These are phyloP conservation scores for Tuber melanosporum DNA, from an alignment of 495 filamentous ascomycete genomes.

Conservation along the genomic window DNA sequence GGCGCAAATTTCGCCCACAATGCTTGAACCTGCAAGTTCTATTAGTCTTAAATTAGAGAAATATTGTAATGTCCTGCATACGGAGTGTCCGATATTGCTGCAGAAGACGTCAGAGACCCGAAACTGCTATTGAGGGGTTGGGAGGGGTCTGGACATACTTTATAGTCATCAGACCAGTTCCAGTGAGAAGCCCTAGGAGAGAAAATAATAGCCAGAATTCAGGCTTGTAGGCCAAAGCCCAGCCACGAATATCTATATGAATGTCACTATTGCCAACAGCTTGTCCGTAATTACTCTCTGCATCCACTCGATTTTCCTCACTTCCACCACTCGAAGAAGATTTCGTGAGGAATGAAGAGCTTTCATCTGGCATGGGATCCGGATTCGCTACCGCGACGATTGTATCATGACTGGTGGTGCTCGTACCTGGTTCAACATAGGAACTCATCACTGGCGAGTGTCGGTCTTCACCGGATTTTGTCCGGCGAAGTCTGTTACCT, in stretches of 20 bases:
- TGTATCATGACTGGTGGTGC: constrained; percentile 37
- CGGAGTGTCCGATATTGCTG: constrained; percentile 94
- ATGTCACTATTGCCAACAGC: constrained; percentile 28
- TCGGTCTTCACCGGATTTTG: constrained; percentile 53
- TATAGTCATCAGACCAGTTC: constrained; percentile 96
- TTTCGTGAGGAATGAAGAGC: constrained; percentile 74
- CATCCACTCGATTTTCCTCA: constrained; percentile 46
- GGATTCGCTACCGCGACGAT: constrained; percentile 26
- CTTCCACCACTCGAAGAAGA: constrained; percentile 46
- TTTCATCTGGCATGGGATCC: constrained; percentile 55
- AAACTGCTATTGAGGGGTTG: neutral
- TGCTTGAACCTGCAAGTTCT: constrained; percentile 49
- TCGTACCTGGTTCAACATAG: constrained; percentile 65
- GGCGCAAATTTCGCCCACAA: constrained; percentile 38
- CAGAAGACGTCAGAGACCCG: constrained; percentile 10
- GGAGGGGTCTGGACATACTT: constrained; percentile 59
- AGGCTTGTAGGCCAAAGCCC: constrained; percentile 62
- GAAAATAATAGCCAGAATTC: constrained; percentile 89
- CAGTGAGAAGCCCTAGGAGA: constrained; percentile 80
- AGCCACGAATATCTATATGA: constrained; percentile 80
- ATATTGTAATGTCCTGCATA: constrained; percentile 39
- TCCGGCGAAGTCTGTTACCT: constrained; percentile 57
- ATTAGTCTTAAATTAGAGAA: constrained; percentile 21
- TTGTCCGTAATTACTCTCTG: constrained; percentile 30
- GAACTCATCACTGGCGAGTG: constrained; percentile 43